A percentile compares a stretch with the other conserved stretches of the same genome.
Evolutionary conservation across 164 flowering plant species (phyloP).

Genomic region (Aristolochia fimbriata): DNA sequence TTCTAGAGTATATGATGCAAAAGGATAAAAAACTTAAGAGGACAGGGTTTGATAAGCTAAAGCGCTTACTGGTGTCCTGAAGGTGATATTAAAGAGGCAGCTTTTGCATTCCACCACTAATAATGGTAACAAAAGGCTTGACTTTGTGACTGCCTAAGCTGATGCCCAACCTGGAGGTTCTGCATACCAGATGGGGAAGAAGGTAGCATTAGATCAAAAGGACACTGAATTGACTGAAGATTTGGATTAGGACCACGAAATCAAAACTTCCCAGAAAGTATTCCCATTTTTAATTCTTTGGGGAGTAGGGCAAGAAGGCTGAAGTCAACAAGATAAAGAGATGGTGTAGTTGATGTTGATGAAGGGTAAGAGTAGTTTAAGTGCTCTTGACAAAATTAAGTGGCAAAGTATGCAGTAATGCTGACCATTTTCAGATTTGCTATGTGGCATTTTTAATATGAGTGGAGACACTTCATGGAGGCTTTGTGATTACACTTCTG

Average conservation of each 20-base stretch:
- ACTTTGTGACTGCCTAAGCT: constrained; percentile 86
- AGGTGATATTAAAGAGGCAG: constrained; percentile 76
- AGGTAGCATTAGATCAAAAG: constrained; percentile 39
- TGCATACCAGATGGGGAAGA: constrained; percentile 28
- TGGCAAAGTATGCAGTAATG: constrained; percentile 22
- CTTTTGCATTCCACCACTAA: constrained; percentile 37
- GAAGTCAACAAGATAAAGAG: constrained; percentile 18
- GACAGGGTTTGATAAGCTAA: constrained; percentile 62
- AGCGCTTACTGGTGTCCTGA: constrained; percentile 85
- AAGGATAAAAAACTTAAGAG: constrained; percentile 64
- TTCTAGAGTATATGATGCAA: constrained; percentile 79
- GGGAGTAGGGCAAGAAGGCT: constrained; percentile 52
- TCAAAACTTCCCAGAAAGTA: constrained; percentile 71
- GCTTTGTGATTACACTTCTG: too few species aligned
- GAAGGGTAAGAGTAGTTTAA: constrained; percentile 31
- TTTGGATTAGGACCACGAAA: constrained; percentile 41
- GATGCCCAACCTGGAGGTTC: constrained; percentile 26
- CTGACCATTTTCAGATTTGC: not conserved
- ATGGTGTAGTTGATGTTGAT: constrained; percentile 11
- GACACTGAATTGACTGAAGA: constrained; percentile 88
- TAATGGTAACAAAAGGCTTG: constrained; percentile 38
- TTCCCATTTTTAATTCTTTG: constrained; percentile 83
- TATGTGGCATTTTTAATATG: too few species aligned
- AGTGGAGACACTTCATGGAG: too few species aligned
- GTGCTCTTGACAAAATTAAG: constrained; percentile 80